Evolutionary conservation across 2,329 filamentous ascomycete species (phyloP).

Genomic region (Phialophora chinensis): DNA sequence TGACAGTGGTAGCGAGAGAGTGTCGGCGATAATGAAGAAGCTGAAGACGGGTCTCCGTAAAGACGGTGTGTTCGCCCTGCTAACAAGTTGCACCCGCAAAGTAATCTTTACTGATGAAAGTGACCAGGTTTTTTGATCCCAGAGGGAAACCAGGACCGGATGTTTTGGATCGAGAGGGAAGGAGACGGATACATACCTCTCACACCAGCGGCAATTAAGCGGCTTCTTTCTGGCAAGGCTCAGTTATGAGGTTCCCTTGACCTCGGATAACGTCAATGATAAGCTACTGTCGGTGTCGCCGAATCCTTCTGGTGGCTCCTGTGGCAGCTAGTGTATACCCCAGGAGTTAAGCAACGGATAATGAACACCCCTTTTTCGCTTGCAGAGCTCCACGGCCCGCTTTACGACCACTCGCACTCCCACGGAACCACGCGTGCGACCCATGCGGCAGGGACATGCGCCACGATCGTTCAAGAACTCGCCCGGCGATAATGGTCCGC

Average conservation of each 20-base stretch:
- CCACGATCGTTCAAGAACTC: neutral
- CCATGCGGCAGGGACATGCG: neutral
- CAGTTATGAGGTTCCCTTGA: conserved; percentile 7
- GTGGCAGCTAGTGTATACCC: neutral
- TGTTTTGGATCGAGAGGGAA: conserved; percentile 25
- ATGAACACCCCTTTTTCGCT: neutral
- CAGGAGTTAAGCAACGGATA: neutral
- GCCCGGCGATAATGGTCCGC: neutral
- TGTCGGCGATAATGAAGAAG: conserved; percentile 28
- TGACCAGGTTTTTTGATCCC: conserved; percentile 19
- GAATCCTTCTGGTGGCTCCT: neutral
- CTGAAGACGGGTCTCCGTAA: conserved; percentile 24
- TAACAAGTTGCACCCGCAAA: neutral
- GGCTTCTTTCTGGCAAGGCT: conserved; percentile 21
- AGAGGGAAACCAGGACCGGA: conserved; percentile 13
- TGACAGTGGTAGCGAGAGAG: conserved; percentile 23
- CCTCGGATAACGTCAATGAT: neutral
- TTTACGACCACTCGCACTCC: neutral
- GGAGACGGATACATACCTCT: conserved; percentile 22
- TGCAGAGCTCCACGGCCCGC: neutral
- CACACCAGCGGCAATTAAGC: conserved; percentile 13
- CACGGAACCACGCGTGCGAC: neutral
- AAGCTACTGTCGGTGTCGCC: neutral
- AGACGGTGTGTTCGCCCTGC: conserved; percentile 18
- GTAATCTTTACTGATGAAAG: neutral